These are phyloP conservation scores for Malus fusca DNA, from an alignment of 306 rosid species.

Conservation along the genomic window DNA sequence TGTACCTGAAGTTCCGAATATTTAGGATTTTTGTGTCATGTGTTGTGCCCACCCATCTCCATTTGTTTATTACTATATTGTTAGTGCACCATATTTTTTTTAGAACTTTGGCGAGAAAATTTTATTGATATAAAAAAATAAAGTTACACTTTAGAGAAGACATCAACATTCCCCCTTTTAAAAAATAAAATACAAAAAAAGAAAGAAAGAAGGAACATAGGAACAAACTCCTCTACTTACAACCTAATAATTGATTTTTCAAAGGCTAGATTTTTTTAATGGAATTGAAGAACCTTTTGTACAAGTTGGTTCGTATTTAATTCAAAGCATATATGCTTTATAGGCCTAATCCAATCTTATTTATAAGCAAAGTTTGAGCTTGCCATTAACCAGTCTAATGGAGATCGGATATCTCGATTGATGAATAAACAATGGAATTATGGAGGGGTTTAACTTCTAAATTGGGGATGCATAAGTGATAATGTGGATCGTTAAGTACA, in stretches of 20 bases:
- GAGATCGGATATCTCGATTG: not conserved
- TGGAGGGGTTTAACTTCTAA: too few species aligned
- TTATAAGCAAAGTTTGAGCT: not conserved
- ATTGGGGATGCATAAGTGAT: too few species aligned
- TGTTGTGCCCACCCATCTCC: not conserved
- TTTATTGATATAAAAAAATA: too few species aligned
- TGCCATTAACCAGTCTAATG: too few species aligned
- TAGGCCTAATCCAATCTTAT: not conserved
- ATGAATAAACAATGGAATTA: not conserved
- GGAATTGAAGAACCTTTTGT: not conserved
- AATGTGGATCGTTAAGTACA: not conserved
- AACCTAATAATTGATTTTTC: not conserved
- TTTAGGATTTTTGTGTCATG: not conserved
- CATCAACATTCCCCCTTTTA: too few species aligned
- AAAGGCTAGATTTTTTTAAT: not conserved
- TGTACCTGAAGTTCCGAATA: not conserved
- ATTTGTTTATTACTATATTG: not conserved
- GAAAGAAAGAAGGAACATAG: too few species aligned
- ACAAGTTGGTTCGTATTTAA: not conserved
- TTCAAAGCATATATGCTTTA: not conserved
- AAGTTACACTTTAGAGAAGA: too few species aligned
- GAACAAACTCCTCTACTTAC: too few species aligned
- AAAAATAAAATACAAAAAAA: too few species aligned
- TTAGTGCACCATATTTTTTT: not conserved
- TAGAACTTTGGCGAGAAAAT: too few species aligned